Evolutionary conservation across 1,284 basidiomycete species (phyloP), one percentile per base, ranked within the genome.

Genomic region (Boletus calvinii): DNA sequence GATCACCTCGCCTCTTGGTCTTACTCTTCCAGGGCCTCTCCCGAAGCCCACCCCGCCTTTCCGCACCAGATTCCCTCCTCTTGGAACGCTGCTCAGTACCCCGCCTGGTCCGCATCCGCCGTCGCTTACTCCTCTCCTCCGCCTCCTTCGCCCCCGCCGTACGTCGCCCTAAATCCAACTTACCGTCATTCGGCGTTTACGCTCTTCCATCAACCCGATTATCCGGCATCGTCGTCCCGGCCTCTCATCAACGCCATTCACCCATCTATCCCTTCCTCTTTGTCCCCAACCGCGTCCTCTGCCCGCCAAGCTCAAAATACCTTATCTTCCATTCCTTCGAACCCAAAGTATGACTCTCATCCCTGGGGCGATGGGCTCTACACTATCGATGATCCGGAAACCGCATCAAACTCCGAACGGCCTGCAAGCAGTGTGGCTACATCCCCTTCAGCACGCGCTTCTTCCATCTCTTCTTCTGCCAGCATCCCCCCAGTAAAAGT

Each of bases 381-480:
- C 45, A 61, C 69, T 22, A 57, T 68, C 51, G 66, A 68, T 58
- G 63, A 69, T 53, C 59, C 68, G 48, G 67, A 66, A 46, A 59
- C 66, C 35, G 55, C 59, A 63, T 64, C 69, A 44, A 70, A 67
- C 63, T 70, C 67, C 58, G 64, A 68, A 67, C 57, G 64, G 49
- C 68, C 66, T 48, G 66, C 62, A 50, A 66, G 63, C 58, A 68
- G 65, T 62, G 56, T 68, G 53, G 64, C 64, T 10, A 52, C 67
- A n/a, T 70, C 69, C 55, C 69, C 68, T 59, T 69, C 68, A 0
- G 63, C 63, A 65, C 69, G 69, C 57, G 61, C 66, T 13, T 68
- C 68, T n/a, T 71, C 66, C 47, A 67, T 67, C 53, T 53, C 61
- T 20, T 65, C 66, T 37, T 62, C 68, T 36, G 29, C 53, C 48